Base-by-base conservation (phyloP, 1,284 basidiomycete genomes). In the Agaricales sp. region DNA sequence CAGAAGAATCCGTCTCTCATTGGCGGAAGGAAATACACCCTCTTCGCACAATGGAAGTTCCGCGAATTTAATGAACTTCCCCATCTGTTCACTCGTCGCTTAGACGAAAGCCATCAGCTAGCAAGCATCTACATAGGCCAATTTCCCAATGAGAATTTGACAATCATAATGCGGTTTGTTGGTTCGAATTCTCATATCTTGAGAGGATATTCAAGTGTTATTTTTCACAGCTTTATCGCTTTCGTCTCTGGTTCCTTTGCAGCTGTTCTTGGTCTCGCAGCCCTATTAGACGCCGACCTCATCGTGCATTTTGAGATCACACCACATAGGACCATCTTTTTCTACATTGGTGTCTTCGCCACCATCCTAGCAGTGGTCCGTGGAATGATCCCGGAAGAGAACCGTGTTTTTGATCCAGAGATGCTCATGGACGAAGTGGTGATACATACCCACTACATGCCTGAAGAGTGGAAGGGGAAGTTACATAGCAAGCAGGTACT, bases 21-120 rank as follows among this genome's bases (percentile, higher is more conserved):
- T 45, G 89, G 93, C 20, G 84, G 87, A 2, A 80, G 96, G 35
- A 81, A 89, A 54, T 99, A 98, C 61, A 99, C 95, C 0, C 87
- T 85, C 1, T 93, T 90, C 55, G 95, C 94, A 0, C 84, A 90
- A 55, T 99, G 96, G 96, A 98, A 97, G 63, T 99, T 99, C 61
- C 79, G 96, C 53, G 96, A 99, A 64, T 99, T 97, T 73, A 99
- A 99, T 63, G 95, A 99, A 63, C 73, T 99, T 3, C 90, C 92
- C 0, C 95, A 99, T 64, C 71, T 95, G 25, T 99, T 99, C 63
- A 76, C 82, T 37, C 74, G 91, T 41, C 75, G 95, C 48, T 73
- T 97, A 47, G 83, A 93, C 56, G 82, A 89, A 57, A 92, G 89
- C 52, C 93, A 95, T 57, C 90, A 88, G 0, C 70, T 82, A 8